Conservation (phyloP, 371 early-diverging fungal species). For the Smittium mucronatum region DNA sequence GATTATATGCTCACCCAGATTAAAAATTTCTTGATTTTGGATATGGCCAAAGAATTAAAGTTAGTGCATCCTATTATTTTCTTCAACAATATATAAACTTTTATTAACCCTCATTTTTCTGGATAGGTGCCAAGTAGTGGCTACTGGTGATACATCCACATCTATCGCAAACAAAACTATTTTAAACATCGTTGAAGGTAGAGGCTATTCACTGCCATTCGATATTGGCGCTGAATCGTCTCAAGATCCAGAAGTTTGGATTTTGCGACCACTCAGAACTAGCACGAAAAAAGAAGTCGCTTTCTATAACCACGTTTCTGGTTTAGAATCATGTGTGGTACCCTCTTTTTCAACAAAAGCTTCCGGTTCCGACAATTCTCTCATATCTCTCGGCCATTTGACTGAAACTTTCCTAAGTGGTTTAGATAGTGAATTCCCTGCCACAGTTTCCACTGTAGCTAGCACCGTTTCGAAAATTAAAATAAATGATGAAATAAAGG, state of each 20-base stretch:
- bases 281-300: conserved; percentile 66
- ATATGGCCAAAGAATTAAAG: conserved; percentile 26
- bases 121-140: conserved; percentile 45
- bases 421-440: conserved; percentile 69
- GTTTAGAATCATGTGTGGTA: conserved; percentile 33
- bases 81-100: not conserved
- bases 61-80: conserved; percentile 12
- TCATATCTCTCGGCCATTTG: conserved; percentile 52
- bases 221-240: conserved; percentile 50
- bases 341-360: conserved; percentile 42
- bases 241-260: conserved; percentile 34
- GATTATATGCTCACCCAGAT: conserved; percentile 46
- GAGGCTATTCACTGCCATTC: conserved; percentile 68
- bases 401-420: conserved; percentile 67
- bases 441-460: conserved; percentile 73
- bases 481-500: conserved; percentile 6
- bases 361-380: conserved; percentile 21
- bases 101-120: conserved; percentile 18
- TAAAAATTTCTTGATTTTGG: conserved; percentile 40
- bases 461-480: conserved; percentile 69
- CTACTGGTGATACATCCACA: conserved; percentile 68
- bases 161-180: conserved; percentile 67
- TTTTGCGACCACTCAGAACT: conserved; percentile 72
- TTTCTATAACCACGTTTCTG: conserved; percentile 45
- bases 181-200: conserved; percentile 63